A percentile compares a stretch with the other conserved stretches of the same genome.
Evolutionary conservation across 1,139 yeast species (phyloP).

Genomic region (Magnusiomyces fungicola): DNA sequence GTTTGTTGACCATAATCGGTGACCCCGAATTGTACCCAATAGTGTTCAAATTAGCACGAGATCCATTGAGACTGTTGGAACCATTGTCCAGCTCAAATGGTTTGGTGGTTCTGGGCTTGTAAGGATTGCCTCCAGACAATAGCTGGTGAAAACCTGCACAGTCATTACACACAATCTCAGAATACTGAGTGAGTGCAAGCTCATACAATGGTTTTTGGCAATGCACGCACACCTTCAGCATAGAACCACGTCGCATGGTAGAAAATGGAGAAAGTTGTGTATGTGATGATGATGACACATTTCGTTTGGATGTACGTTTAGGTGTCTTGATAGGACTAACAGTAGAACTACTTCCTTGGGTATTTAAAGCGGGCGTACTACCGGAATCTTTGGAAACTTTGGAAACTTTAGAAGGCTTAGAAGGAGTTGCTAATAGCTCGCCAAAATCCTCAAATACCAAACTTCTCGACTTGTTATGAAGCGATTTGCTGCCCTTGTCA

Average conservation of each 20-base stretch:
- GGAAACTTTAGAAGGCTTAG: too few species aligned
- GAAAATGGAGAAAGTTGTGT: slow-evolving; percentile 9
- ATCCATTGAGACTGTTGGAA: not conserved
- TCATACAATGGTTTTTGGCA: slow-evolving; percentile 9
- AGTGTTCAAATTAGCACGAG: too few species aligned
- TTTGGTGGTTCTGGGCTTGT: not conserved
- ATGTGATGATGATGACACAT: slow-evolving; percentile 1
- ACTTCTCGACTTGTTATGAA: too few species aligned
- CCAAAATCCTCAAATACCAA: too few species aligned
- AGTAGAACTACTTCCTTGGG: not conserved
- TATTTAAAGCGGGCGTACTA: not conserved
- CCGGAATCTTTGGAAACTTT: not conserved
- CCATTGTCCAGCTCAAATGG: not conserved
- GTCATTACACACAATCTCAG: slow-evolving; percentile 10
- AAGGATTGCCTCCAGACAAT: not conserved
- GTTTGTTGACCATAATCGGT: not conserved
- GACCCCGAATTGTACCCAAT: not conserved
- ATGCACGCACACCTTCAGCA: slow-evolving; percentile 9
- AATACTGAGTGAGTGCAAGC: slow-evolving; percentile 6
- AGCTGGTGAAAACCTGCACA: slow-evolving; percentile 10
- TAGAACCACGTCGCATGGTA: slow-evolving; percentile 9
- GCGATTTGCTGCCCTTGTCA: too few species aligned
- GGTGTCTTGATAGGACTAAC: not conserved
- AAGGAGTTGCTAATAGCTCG: too few species aligned
- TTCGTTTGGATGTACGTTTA: not conserved